These are phyloP conservation scores for Camellia lanceoleosa DNA, from an alignment of 148 eudicot species.

Conservation along the genomic window DNA sequence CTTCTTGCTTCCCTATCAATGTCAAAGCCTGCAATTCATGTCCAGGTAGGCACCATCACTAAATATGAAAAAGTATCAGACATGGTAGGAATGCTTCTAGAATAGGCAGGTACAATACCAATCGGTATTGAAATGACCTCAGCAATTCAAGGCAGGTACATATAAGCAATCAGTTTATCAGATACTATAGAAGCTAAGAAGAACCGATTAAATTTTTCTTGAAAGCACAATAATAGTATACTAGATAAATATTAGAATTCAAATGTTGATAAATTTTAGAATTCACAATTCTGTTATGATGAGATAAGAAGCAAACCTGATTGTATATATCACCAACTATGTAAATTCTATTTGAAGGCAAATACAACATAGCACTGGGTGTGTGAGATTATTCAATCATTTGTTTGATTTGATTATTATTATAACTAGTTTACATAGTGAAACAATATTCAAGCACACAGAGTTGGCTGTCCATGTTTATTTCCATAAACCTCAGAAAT, in stretches of 20 bases:
- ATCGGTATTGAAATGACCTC: background rate
- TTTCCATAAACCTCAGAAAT: background rate
- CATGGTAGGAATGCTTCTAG: too few species aligned
- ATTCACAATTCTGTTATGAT: too few species aligned
- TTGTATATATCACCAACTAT: background rate
- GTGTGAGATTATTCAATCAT: too few species aligned
- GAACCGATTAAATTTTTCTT: too few species aligned
- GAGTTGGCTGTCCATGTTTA: background rate
- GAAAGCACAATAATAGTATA: too few species aligned
- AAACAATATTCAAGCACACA: background rate
- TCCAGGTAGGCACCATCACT: too few species aligned
- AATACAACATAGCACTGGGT: too few species aligned
- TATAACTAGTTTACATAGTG: background rate
- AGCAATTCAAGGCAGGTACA: background rate
- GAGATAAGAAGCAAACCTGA: background rate
- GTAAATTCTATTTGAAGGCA: too few species aligned
- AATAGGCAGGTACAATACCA: background rate
- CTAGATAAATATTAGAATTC: background rate
- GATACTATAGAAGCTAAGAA: background rate
- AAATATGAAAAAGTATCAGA: background rate
- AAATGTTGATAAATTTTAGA: too few species aligned
- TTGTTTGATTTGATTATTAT: too few species aligned
- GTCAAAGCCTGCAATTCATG: too few species aligned
- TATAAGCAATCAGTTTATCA: conserved; percentile 3
- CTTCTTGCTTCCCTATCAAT: too few species aligned